Conservation (phyloP, 1,139 yeast species). For the Hansenula lynferdii region DNA sequence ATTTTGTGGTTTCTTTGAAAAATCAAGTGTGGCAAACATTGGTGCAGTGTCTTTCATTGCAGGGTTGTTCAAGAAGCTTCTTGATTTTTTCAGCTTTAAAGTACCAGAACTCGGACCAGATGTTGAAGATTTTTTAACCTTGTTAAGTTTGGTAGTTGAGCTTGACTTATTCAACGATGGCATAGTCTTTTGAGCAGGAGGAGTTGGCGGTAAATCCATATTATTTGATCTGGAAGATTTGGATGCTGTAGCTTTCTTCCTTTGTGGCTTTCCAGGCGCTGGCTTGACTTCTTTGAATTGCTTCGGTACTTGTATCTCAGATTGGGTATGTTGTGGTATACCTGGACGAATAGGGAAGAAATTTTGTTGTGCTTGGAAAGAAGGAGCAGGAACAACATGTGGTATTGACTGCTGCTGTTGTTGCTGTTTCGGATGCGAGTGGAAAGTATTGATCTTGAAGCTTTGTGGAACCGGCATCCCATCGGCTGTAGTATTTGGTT, state of each 20-base stretch:
- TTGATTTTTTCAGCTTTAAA: conserved; percentile 17
- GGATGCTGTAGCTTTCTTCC: not conserved
- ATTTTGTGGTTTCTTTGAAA: conserved; percentile 11
- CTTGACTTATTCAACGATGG: conserved; percentile 14
- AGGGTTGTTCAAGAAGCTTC: conserved; percentile 15
- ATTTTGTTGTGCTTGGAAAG: conserved; percentile 1
- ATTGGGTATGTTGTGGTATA: not conserved
- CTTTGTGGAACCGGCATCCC: not conserved
- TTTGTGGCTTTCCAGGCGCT: not conserved
- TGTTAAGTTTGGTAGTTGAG: conserved; percentile 19
- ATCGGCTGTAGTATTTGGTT: not conserved
- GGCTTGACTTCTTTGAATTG: not conserved
- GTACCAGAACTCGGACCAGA: conserved; percentile 4
- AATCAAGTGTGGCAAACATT: conserved; percentile 20
- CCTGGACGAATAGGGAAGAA: not conserved
- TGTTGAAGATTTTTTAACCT: conserved; percentile 14
- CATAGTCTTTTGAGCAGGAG: conserved; percentile 2
- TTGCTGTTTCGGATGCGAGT: conserved; percentile 6
- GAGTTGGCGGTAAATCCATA: conserved; percentile 5
- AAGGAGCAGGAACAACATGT: not conserved
- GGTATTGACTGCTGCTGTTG: conserved; percentile 4
- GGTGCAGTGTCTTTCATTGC: conserved; percentile 8
- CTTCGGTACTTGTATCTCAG: conserved; percentile 1
- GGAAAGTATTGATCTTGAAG: not conserved
- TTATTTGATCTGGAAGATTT: not conserved